A percentile compares a stretch with the other conserved stretches of the same genome.
phyloP scores from a whole-genome alignment of 2,329 filamentous ascomycete genomes.

The Aspergillus piperis region DNA sequence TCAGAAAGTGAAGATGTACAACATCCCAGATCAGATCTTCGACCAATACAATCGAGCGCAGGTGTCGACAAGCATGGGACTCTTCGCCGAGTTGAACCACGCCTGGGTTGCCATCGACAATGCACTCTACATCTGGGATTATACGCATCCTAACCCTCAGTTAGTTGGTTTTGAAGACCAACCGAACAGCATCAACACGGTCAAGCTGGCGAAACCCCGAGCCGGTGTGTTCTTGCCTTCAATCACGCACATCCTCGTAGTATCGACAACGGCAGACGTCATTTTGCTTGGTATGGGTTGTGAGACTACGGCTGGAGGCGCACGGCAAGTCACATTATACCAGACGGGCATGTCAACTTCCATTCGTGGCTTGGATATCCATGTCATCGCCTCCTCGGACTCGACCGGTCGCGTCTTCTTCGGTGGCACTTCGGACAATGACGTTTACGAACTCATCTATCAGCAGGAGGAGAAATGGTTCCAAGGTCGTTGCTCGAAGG shows the following conservation, averaged over 20 bases:
- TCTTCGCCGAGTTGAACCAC: constrained; percentile 92
- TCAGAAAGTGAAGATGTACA: constrained; percentile 80
- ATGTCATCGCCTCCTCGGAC: constrained; percentile 73
- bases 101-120: constrained; percentile 97
- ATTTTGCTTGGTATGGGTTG: constrained; percentile 80
- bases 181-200: constrained; percentile 82
- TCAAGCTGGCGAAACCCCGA: constrained; percentile 83
- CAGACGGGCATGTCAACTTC: constrained; percentile 83
- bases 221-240: constrained; percentile 81
- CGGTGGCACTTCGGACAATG: constrained; percentile 74
- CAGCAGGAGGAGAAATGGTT: constrained; percentile 99
- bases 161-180: constrained; percentile 91
- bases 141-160: constrained; percentile 87
- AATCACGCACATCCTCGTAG: constrained; percentile 84
- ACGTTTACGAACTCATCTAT: constrained; percentile 92
- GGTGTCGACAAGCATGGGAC: constrained; percentile 87
- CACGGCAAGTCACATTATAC: constrained; percentile 75
- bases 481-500: constrained; percentile 79
- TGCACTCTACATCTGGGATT: constrained; percentile 96
- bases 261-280: constrained; percentile 83
- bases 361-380: constrained; percentile 74
- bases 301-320: constrained; percentile 64
- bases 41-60: constrained; percentile 88
- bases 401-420: constrained; percentile 92
- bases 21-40: constrained; percentile 88